Evolutionary conservation across 2,329 filamentous ascomycete species (phyloP).

Genomic region (Penicillium glabrum): DNA sequence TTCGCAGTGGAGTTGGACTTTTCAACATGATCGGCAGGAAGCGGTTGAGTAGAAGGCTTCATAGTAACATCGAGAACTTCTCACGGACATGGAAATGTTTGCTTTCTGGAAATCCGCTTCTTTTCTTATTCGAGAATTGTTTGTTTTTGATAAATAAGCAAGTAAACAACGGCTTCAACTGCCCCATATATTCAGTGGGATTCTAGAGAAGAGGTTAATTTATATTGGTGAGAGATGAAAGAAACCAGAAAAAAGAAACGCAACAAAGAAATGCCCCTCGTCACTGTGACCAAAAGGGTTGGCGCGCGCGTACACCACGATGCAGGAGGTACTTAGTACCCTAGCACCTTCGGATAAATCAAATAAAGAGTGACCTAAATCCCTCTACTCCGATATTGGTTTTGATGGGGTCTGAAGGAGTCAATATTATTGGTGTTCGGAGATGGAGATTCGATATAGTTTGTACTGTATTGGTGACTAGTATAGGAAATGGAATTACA

Average conservation of each 20-base stretch:
- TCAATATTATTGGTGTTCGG: no score
- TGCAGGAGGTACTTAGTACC: not conserved
- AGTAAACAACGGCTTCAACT: not conserved
- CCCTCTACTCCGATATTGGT: no score
- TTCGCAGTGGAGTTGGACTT: conserved; percentile 41
- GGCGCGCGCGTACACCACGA: not conserved
- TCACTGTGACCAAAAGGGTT: not conserved
- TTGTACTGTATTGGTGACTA: no score
- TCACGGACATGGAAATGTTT: no score
- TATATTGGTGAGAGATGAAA: not conserved
- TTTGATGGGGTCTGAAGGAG: no score
- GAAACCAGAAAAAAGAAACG: not conserved
- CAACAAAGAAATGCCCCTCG: not conserved
- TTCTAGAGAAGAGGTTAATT: not conserved
- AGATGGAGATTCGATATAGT: no score
- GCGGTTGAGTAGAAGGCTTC: conserved; percentile 8
- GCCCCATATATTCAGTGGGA: not conserved
- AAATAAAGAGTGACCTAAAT: no score
- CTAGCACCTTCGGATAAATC: not conserved
- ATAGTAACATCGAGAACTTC: not conserved
- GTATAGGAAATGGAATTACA: no score
- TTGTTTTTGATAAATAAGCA: not conserved
- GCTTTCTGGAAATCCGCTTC: no score
- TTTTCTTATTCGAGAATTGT: no score
- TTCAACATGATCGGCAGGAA: conserved; percentile 21